A percentile compares a stretch with the other conserved stretches of the same genome.
Conservation (phyloP, 225 moss, liverwort and hornwort species). For the Climacium dendroides region DNA sequence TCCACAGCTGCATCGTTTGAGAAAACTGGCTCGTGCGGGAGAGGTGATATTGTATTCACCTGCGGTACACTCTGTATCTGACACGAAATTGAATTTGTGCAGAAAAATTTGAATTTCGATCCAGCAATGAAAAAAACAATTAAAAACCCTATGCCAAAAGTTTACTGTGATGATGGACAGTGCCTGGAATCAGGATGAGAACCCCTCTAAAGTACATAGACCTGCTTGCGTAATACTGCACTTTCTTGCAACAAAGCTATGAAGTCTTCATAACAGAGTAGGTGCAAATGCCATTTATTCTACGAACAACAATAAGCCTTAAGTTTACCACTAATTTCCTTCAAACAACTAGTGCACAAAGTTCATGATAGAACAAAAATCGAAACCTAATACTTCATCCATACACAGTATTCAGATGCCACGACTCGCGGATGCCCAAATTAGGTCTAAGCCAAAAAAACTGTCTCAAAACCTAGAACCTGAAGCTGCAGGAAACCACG, state of each 20-base stretch:
- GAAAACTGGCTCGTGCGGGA: slow-evolving; percentile 78
- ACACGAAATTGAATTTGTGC: neutral
- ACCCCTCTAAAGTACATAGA: neutral
- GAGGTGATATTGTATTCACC: slow-evolving; percentile 74
- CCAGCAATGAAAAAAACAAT: neutral
- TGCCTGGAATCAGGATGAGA: neutral
- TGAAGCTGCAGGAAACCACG: neutral
- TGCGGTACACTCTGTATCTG: slow-evolving; percentile 67
- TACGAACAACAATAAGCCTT: neutral
- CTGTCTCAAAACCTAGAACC: neutral
- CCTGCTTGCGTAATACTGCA: neutral
- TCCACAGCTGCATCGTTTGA: slow-evolving; percentile 59
- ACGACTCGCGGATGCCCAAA: neutral
- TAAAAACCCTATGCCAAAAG: neutral
- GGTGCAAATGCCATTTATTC: neutral
- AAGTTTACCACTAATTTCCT: neutral
- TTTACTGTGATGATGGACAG: neutral
- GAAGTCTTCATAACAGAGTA: neutral
- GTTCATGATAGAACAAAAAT: neutral
- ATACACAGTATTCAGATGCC: neutral
- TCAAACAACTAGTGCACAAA: neutral
- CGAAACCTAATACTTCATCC: neutral
- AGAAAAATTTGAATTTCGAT: neutral
- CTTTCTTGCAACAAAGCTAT: neutral
- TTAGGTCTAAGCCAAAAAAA: neutral